Evolutionary conservation across 495 filamentous ascomycete species (phyloP).

Genomic region (Cudoniella acicularis): DNA sequence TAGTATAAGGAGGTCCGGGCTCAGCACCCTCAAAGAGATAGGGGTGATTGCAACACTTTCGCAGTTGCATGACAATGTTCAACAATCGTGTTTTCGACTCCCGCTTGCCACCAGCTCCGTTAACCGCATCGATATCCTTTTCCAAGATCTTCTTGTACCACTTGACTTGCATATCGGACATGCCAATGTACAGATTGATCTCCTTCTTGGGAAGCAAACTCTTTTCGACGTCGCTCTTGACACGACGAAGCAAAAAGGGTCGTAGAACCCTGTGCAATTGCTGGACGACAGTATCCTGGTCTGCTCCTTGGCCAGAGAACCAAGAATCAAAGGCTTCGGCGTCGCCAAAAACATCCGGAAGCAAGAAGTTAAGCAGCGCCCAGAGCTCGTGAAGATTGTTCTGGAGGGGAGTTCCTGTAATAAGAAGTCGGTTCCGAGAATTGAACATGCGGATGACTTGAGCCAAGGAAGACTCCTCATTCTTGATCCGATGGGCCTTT

Average conservation of each 20-base stretch:
- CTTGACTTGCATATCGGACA: slow-evolving; percentile 98
- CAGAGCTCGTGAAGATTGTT: slow-evolving; percentile 99
- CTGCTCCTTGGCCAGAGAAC: slow-evolving; percentile 85
- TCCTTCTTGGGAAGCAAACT: slow-evolving; percentile 97
- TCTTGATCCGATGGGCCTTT: slow-evolving; percentile 93
- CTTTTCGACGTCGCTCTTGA: slow-evolving; percentile 99
- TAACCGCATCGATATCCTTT: slow-evolving; percentile 98
- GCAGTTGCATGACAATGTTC: slow-evolving; percentile 99
- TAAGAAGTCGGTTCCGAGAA: slow-evolving; percentile 90
- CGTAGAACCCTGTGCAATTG: slow-evolving; percentile 92
- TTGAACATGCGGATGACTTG: slow-evolving; percentile 97
- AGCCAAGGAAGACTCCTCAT: slow-evolving; percentile 94
- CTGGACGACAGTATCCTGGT: slow-evolving; percentile 95
- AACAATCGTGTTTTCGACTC: slow-evolving; percentile 99
- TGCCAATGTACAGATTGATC: slow-evolving; percentile 93
- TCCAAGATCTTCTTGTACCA: slow-evolving; percentile 99
- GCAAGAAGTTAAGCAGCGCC: slow-evolving; percentile 93
- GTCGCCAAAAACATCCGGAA: slow-evolving; percentile 97
- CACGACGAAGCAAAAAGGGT: slow-evolving; percentile 91
- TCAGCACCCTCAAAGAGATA: slow-evolving; percentile 99
- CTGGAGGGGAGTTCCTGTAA: slow-evolving; percentile 95
- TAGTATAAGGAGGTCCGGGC: slow-evolving; percentile 95
- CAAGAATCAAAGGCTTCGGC: slow-evolving; percentile 97
- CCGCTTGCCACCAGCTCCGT: slow-evolving; percentile 90
- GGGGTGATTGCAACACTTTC: slow-evolving; percentile 98